Evolutionary conservation across 2,329 filamentous ascomycete species (phyloP), one percentile per base, ranked within the genome.

Genomic region (Neofusicoccum laricinum): DNA sequence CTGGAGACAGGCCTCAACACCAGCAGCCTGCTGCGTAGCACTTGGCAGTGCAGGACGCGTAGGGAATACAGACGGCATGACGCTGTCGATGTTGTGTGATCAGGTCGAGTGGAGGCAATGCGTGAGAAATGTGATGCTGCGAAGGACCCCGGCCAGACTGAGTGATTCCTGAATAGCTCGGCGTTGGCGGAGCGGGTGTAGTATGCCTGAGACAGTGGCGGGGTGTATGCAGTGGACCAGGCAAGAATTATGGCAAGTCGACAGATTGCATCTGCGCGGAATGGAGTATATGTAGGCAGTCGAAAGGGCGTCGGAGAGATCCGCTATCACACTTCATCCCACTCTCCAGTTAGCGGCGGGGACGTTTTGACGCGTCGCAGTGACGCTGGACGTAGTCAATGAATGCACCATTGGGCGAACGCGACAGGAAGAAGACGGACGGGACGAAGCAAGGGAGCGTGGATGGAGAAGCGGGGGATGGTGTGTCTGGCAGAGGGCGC

Each of bases 1-100:
- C 3, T 64, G 66, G 15, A 84, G 76, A 64, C 76, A 79, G 51
- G 72, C 71, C 11, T 73, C 67, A 40, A 82, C 73, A 15, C 75
- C 46, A 15, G 58, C 36, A 12, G 58, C 43, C 30, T 49, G 43
- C 36, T 62, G 58, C 17, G 40, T 14, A 4, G 58, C 25, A 10
- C 10, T 40, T 12, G 58, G 58, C 2, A 51, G 45, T 14, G 58
- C 34, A 11, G 58, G 32, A 15, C 58, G 45, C 2, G 45, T 45
- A 40, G 58, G 58, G n/a, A 62, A 62, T 12, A 62, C 46, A 19
- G 45, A 17, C 11, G 43, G 17, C 46, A 41, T 62, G 45, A 17
- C 14, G 34, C 7, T 38, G 3, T 14, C 15, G 46, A 6, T 11
- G 19, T 3, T 38, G 36, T 11, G 36, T 11, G 3, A 8, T 11